These are phyloP conservation scores for Entomophthora muscae DNA, from an alignment of 371 early-diverging fungal species.

Conservation along the genomic window DNA sequence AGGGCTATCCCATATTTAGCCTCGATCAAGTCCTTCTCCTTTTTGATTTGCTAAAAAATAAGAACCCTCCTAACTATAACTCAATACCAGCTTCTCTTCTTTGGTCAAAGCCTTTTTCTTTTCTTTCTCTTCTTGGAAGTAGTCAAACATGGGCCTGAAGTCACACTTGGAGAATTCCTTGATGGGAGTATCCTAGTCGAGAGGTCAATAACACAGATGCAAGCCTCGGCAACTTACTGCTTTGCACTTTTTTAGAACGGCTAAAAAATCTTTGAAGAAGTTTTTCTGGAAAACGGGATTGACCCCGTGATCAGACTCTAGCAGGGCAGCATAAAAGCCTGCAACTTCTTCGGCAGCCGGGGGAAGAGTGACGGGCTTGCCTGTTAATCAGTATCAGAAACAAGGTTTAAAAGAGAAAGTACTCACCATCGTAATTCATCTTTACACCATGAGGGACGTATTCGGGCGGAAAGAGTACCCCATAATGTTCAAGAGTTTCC, in stretches of 20 bases:
- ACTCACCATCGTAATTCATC: conserved; percentile 67
- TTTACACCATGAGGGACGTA: conserved; percentile 82
- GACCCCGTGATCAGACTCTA: conserved; percentile 67
- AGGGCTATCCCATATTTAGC: conserved; percentile 55
- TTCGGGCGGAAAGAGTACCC: conserved; percentile 79
- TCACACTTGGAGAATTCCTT: conserved; percentile 70
- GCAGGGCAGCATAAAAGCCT: conserved; percentile 76
- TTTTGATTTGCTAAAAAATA: conserved; percentile 30
- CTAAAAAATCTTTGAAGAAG: conserved; percentile 77
- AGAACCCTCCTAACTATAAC: background rate
- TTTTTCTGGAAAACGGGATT: conserved; percentile 77
- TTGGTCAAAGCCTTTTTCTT: conserved; percentile 68
- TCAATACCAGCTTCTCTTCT: conserved; percentile 60
- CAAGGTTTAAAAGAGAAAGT: no score
- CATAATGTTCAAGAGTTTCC: conserved; percentile 74
- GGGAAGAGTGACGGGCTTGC: conserved; percentile 36
- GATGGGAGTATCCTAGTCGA: conserved; percentile 37
- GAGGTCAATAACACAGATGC: background rate
- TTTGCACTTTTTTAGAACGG: conserved; percentile 37
- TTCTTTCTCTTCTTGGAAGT: no score
- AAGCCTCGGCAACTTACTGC: conserved; percentile 29
- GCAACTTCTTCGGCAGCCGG: conserved; percentile 91
- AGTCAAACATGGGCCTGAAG: conserved; percentile 72
- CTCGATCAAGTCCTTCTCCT: conserved; percentile 46
- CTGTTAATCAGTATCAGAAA: conserved; percentile 12